These are phyloP conservation scores for Fragaria nilgerrensis DNA, from an alignment of 306 rosid genomes.

Conservation along the genomic window DNA sequence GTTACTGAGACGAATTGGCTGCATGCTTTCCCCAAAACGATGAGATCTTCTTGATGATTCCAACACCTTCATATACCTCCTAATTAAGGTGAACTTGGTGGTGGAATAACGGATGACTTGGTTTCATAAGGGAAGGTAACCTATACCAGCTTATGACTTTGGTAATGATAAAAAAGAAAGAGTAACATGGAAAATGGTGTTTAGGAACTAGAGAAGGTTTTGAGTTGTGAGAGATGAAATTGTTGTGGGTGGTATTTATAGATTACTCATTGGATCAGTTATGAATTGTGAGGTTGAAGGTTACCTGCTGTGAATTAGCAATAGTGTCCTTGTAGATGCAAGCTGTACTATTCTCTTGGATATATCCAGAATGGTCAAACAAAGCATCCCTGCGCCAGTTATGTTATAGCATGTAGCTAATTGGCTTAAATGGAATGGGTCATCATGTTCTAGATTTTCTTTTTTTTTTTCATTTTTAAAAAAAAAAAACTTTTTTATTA, in stretches of 20 bases:
- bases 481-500: too few relatives aligned
- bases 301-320: background rate
- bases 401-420: background rate
- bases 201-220: background rate
- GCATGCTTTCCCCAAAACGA: slow-evolving; percentile 20
- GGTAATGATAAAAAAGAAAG: background rate
- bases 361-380: background rate
- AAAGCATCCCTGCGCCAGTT: background rate
- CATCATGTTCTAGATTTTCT: background rate
- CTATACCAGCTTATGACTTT: slow-evolving; percentile 12
- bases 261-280: background rate
- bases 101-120: slow-evolving; percentile 20
- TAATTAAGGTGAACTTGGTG: slow-evolving; percentile 16
- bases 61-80: slow-evolving; percentile 38
- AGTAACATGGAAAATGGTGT: background rate
- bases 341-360: background rate
- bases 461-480: too few relatives aligned
- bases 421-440: background rate
- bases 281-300: background rate
- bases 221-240: background rate
- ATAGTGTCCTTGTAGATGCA: background rate
- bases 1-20: background rate
- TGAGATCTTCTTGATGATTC: slow-evolving; percentile 37
- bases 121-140: slow-evolving; percentile 29
- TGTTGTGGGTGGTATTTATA: background rate